These are phyloP conservation scores for Gaultheria prostrata DNA, from an alignment of 148 eudicot species.

Conservation along the genomic window DNA sequence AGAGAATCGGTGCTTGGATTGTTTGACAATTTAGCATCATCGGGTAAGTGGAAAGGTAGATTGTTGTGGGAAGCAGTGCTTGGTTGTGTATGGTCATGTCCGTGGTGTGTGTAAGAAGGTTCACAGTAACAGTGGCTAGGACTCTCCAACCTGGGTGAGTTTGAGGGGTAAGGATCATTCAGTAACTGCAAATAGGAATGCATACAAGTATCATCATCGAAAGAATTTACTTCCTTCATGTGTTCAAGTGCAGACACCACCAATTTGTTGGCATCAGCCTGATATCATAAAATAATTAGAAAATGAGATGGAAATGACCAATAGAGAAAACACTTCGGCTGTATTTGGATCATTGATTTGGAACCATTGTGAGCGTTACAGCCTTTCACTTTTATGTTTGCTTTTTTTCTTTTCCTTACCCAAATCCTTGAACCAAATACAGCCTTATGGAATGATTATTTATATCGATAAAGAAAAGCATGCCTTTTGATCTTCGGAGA, in stretches of 20 bases:
- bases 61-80: slow-evolving; percentile 12
- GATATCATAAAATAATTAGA: slow-evolving; percentile 11
- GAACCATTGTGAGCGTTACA: background rate
- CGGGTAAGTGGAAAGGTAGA: background rate
- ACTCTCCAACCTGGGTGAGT: slow-evolving; percentile 16
- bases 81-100: slow-evolving; percentile 29
- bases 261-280: slow-evolving; percentile 57
- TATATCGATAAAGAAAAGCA: slow-evolving; percentile 18
- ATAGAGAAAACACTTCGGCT: background rate
- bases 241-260: slow-evolving; percentile 56
- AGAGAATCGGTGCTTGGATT: slow-evolving; percentile 31
- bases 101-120: slow-evolving; percentile 18
- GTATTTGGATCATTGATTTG: background rate
- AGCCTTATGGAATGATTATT: background rate
- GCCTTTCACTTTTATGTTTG: background rate
- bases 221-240: slow-evolving; percentile 52
- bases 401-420: background rate
- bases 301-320: background rate
- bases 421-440: background rate
- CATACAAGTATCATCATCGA: slow-evolving; percentile 46
- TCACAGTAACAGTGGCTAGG: background rate
- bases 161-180: slow-evolving; percentile 18
- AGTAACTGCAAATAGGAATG: slow-evolving; percentile 25
- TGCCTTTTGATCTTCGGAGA: slow-evolving; percentile 69
- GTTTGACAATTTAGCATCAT: background rate